Evolutionary conservation across 257 asterid genomes (phyloP).

Genomic region (Nicotiana otophora): DNA sequence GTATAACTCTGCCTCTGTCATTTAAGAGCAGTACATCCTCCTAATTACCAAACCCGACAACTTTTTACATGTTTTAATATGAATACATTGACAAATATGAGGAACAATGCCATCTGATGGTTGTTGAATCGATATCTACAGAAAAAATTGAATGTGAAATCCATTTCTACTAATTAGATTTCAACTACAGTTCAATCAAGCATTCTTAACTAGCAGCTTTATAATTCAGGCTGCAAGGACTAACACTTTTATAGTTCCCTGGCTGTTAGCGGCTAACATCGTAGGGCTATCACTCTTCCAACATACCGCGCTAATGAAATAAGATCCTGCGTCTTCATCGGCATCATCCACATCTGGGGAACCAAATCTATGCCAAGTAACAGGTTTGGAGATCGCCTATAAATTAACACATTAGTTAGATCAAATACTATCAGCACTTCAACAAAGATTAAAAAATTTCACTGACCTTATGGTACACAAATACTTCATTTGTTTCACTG

Average conservation of each 20-base stretch:
- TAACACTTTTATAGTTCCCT: constrained; percentile 34
- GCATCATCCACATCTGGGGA: constrained; percentile 27
- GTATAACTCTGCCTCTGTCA: not conserved
- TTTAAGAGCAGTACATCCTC: not conserved
- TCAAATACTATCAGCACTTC: not conserved
- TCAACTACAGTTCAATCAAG: not conserved
- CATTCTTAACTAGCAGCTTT: not conserved
- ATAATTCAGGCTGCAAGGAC: constrained; percentile 28
- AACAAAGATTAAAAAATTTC: not conserved
- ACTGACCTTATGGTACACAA: constrained; percentile 39
- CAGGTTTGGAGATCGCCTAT: constrained; percentile 34
- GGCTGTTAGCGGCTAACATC: constrained; percentile 39
- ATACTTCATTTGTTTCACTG: constrained; percentile 45
- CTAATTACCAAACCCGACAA: not conserved
- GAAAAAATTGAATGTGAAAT: constrained; percentile 5
- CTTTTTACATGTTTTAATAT: not conserved
- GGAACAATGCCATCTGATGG: not conserved
- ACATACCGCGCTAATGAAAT: constrained; percentile 38
- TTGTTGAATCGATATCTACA: constrained; percentile 7
- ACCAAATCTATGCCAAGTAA: constrained; percentile 35
- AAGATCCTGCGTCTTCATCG: constrained; percentile 31
- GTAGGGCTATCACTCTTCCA: constrained; percentile 43
- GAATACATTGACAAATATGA: not conserved
- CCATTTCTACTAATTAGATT: not conserved
- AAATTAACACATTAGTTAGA: not conserved